Percentiles rank a stretch among this genome's conserved stretches.
Conservation (phyloP, 2,329 filamentous ascomycete species). For the Meredithiella fracta region DNA sequence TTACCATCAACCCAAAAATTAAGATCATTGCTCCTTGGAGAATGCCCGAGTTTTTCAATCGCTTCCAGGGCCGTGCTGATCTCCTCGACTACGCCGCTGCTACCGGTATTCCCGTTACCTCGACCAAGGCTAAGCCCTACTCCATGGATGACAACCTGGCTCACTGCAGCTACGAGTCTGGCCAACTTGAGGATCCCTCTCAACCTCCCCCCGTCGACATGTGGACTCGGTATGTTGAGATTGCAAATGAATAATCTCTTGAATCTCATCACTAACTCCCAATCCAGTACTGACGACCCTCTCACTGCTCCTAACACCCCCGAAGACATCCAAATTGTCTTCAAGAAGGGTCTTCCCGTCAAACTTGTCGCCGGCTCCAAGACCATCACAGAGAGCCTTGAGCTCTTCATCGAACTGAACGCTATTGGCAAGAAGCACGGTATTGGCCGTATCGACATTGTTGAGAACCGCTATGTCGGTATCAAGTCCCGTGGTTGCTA, state of each 20-base stretch:
- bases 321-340: constrained; percentile 47
- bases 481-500: constrained; percentile 34
- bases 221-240: constrained; percentile 35
- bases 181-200: constrained; percentile 46
- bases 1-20: constrained; percentile 42
- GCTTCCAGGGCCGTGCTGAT: constrained; percentile 54
- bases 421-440: constrained; percentile 47
- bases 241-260: not conserved
- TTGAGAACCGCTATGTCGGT: constrained; percentile 30
- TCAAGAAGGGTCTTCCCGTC: constrained; percentile 49
- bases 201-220: constrained; percentile 49
- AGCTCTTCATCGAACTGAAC: constrained; percentile 49
- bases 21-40: constrained; percentile 64
- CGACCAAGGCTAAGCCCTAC: constrained; percentile 58
- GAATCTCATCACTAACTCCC: not conserved
- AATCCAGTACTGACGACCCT: constrained; percentile 34
- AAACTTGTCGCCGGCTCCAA: constrained; percentile 44
- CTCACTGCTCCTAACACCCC: constrained; percentile 46
- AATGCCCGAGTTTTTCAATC: constrained; percentile 50
- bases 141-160: constrained; percentile 50
- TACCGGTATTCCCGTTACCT: constrained; percentile 53
- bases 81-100: constrained; percentile 54
- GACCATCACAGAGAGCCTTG: constrained; percentile 44
- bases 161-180: constrained; percentile 67
- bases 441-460: constrained; percentile 45